Evolutionary conservation across 148 eudicot species (phyloP), one percentile per base, ranked within the genome.

Genomic region (Nepenthes mirabilis): DNA sequence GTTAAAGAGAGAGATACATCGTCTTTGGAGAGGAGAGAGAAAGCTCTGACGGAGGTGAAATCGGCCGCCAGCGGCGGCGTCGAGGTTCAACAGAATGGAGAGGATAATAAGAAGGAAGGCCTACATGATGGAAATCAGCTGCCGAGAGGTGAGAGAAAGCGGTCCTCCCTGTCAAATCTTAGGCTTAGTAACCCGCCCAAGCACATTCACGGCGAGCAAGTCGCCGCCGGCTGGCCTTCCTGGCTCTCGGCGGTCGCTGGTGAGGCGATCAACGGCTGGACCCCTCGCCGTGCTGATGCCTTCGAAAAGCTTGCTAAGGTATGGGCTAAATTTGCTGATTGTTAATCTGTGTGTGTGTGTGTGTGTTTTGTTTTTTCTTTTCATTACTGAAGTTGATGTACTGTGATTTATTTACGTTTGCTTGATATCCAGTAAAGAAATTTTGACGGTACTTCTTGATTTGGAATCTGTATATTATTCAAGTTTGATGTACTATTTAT

Each of bases 141-240:
- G 60, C 36, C 12, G 14, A 68, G 71, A 57, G 75, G 76, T 23
- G 87, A 79, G 60, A 77, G 86, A 54, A 77, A 74, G 58, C 70
- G 79, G 61, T 68, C 68, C 6, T 65, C 76, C 5, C 37, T 36
- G 59, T 8, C 36, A 34, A 52, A 52, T 61, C 65, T 2, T 10
- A 35, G 55, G 11, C n/a, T 14, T 4, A 14, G 32, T 72, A 56
- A 70, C 73, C 82, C 11, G 68, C 82, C 87, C 1, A 83, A 81
- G 74, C 52, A 81, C 49, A 33, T 89, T 5, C 80, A 77, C 5
- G 90, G 93, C 1, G 89, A 89, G 74, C 93, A 89, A 51, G 90
- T 83, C 36, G 83, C 93, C 10, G 93, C 93, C 6, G 93, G 93
- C 14, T 85, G 93, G 93, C 93, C 93, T 1, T 55, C 87, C 23